Evolutionary conservation across 1,139 yeast genomes (phyloP).

Genomic region (Saccharomyces hybrid): DNA sequence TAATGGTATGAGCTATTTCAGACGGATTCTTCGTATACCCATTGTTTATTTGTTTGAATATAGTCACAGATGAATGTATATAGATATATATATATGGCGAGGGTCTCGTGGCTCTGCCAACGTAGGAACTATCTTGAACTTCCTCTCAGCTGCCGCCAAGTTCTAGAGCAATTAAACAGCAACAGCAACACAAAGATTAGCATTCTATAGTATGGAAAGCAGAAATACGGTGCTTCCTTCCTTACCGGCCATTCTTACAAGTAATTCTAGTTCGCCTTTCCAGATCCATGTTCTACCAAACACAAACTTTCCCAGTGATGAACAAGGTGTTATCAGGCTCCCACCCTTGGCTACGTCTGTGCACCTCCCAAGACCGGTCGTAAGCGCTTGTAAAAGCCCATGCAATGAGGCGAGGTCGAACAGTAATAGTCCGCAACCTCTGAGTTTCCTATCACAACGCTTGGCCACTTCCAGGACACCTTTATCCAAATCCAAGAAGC

Average conservation of each 20-base stretch:
- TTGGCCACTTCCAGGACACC: background rate
- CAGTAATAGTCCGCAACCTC: background rate
- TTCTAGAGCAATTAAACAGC: no score
- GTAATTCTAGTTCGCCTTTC: background rate
- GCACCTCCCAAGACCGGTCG: background rate
- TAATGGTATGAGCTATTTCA: background rate
- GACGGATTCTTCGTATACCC: background rate
- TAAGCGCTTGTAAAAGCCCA: background rate
- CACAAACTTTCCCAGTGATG: conserved; percentile 11
- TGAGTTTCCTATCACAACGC: background rate
- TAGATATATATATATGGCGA: background rate
- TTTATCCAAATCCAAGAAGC: background rate
- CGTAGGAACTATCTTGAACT: background rate
- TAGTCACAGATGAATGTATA: background rate
- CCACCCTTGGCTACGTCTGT: conserved; percentile 3
- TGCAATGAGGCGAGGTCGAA: background rate
- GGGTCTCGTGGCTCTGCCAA: background rate
- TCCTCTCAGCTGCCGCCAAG: background rate
- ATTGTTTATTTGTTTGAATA: background rate
- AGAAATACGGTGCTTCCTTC: background rate
- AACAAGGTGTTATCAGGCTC: conserved; percentile 7
- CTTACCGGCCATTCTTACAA: background rate
- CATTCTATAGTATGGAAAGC: background rate
- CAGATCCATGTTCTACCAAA: background rate
- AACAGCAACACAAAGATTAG: no score